Conservation (phyloP, 2,329 filamentous ascomycete genomes). For the Colletotrichum lupini region DNA sequence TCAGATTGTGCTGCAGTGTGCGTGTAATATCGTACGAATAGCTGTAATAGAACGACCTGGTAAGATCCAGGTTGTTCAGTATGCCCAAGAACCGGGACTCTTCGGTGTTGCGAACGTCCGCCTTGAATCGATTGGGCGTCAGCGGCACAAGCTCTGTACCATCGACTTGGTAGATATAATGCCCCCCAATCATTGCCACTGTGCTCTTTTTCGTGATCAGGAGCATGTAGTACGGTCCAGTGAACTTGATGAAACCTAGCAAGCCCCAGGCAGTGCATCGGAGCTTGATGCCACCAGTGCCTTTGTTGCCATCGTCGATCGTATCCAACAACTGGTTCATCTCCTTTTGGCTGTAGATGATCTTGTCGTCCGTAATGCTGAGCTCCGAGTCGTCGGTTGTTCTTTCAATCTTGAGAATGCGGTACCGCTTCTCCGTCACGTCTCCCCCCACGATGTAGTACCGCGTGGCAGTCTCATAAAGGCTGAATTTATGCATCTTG, state of each 20-base stretch:
- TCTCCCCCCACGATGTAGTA: constrained; percentile 97
- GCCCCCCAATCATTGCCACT: constrained; percentile 94
- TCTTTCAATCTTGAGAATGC: constrained; percentile 94
- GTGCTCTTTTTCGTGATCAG: constrained; percentile 96
- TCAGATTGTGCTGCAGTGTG: constrained; percentile 92
- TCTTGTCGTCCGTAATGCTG: constrained; percentile 91
- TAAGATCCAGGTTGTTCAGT: constrained; percentile 89
- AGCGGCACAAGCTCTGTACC: constrained; percentile 91
- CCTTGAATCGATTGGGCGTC: constrained; percentile 79
- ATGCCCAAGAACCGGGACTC: constrained; percentile 91
- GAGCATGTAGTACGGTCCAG: constrained; percentile 96
- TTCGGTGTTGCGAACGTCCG: constrained; percentile 84
- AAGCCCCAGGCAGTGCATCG: constrained; percentile 94
- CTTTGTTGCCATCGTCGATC: constrained; percentile 94
- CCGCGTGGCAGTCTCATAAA: constrained; percentile 93
- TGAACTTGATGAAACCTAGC: constrained; percentile 95
- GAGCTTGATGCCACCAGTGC: constrained; percentile 87
- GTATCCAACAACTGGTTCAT: constrained; percentile 94
- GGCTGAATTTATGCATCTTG: constrained; percentile 95
- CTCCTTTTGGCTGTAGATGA: constrained; percentile 90
- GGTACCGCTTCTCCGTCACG: constrained; percentile 86
- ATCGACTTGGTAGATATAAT: constrained; percentile 96
- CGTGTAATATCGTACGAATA: constrained; percentile 97
- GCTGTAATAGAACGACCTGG: constrained; percentile 95
- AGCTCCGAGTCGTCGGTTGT: constrained; percentile 80